A percentile compares a stretch with the other conserved stretches of the same genome.
These are phyloP conservation scores for Zelonia costaricensis DNA, from an alignment of 208 protist species.

Conservation along the genomic window DNA sequence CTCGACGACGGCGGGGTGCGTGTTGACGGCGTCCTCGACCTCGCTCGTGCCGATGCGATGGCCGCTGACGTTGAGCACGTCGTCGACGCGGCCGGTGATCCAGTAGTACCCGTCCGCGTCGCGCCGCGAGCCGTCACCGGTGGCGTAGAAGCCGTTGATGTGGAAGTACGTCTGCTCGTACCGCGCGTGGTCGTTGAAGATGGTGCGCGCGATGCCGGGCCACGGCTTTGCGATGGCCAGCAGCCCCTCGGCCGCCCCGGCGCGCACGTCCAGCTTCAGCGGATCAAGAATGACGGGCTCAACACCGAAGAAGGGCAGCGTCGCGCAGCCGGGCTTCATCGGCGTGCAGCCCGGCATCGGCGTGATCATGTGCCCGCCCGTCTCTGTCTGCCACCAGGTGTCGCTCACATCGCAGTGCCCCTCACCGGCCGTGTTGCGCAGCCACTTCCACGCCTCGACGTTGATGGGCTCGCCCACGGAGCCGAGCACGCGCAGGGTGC, in stretches of 20 bases:
- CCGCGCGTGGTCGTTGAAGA: constrained; percentile 88
- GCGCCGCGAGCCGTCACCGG: constrained; percentile 95
- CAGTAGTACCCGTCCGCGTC: constrained; percentile 97
- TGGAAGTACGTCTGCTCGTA: constrained; percentile 94
- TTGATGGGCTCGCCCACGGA: constrained; percentile 98
- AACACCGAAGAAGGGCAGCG: constrained; percentile 97
- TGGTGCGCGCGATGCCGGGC: constrained; percentile 92
- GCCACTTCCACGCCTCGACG: constrained; percentile 95
- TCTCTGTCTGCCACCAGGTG: constrained; percentile 99
- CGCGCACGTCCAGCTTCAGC: constrained; percentile 36
- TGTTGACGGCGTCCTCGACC: constrained; percentile 94
- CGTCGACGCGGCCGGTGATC: constrained; percentile 98
- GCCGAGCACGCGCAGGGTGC: constrained; percentile 93
- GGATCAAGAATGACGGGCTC: constrained; percentile 90
- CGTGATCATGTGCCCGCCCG: constrained; percentile 96
- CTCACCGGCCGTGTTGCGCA: constrained; percentile 91
- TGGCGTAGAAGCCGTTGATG: constrained; percentile 95
- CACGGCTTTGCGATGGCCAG: constrained; percentile 92
- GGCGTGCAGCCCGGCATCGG: constrained; percentile 94
- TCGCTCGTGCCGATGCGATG: constrained; percentile 97
- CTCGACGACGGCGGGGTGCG: constrained; percentile 89
- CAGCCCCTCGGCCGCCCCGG: constrained; percentile 78
- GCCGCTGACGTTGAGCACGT: constrained; percentile 97
- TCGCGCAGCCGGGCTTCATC: constrained; percentile 95
- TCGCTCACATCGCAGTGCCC: constrained; percentile 93